Base-by-base conservation (phyloP, 2,329 filamentous ascomycete species). In the Arthrobotrys musiformis region DNA sequence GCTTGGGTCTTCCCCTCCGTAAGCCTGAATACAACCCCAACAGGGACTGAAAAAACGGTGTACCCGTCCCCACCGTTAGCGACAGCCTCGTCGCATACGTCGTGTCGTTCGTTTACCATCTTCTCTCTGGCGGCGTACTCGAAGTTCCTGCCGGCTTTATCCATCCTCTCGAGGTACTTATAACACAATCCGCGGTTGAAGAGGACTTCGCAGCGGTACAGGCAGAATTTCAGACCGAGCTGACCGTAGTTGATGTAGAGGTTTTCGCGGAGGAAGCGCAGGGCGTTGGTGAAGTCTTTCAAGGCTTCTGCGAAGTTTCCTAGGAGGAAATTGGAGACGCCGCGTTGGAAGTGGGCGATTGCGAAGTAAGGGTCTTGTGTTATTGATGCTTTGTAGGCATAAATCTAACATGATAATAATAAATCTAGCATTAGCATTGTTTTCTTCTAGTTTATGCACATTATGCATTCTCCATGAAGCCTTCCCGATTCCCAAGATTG, bases 191-290 rank as follows among this genome's bases (percentile, higher is more conserved):
- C 95, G 64, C 95, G 90, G 84, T 99, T 99, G 87, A 99, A 99
- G 22, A 99, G 87, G 1, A 97, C 94, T 82, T 99, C 95, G 85
- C 95, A 99, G 1, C 95, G 97, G 84, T 94, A 98, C 7, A 99
- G 86, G 84, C 97, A 97, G 86, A 98, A 99, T 73, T 95, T 91
- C 48, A 99, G 88, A 19, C 95, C 95, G 56, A 99, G 85, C 83
- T 99, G 95, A 77, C 97, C 93, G 84, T 99, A 99, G 84, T 99
- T 94, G 84, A 99, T 99, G 85, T 94, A 93, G 69, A 93, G 93
- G 86, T 99, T 98, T 79, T 95, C 95, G 81, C 95, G 90, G 50
- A 99, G 88, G 84, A 98, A 97, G 48, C 97, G 86, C 42, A 99
- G 86, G 0, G 95, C 97, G 82, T 98, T 94, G 86, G 98, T 98